These are phyloP conservation scores for Neopestalotiopsis clavispora DNA, from an alignment of 2,329 filamentous ascomycete genomes.

Conservation along the genomic window DNA sequence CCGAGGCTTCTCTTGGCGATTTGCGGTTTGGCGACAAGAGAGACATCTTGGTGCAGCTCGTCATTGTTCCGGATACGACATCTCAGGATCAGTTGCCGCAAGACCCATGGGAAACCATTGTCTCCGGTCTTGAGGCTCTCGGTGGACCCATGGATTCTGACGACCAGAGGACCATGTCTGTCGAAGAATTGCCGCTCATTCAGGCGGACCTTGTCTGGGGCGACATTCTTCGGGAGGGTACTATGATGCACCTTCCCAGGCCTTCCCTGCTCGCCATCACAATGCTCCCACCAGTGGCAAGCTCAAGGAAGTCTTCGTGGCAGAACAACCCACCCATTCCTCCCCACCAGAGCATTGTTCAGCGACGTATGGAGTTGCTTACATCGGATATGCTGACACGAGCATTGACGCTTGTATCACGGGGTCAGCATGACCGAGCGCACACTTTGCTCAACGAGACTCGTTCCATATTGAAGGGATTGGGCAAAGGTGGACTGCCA, in stretches of 20 bases:
- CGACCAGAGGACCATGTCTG: constrained; percentile 79
- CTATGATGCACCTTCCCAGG: constrained; percentile 81
- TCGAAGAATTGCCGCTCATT: constrained; percentile 93
- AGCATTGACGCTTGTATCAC: constrained; percentile 86
- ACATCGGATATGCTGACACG: constrained; percentile 98
- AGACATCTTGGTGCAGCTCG: constrained; percentile 92
- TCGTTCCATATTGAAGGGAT: constrained; percentile 90
- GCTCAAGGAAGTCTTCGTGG: constrained; percentile 69
- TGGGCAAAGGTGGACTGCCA: constrained; percentile 92
- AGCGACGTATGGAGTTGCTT: constrained; percentile 94
- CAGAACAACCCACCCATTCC: constrained; percentile 80
- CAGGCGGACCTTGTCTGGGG: constrained; percentile 94
- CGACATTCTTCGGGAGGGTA: constrained; percentile 89
- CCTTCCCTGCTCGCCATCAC: constrained; percentile 94
- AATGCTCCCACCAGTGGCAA: constrained; percentile 76
- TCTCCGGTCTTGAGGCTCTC: constrained; percentile 91
- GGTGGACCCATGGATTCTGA: constrained; percentile 87
- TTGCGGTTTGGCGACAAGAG: constrained; percentile 92
- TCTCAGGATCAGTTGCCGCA: constrained; percentile 85
- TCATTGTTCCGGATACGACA: constrained; percentile 85
- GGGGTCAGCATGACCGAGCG: constrained; percentile 91
- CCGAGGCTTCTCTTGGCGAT: constrained; percentile 90
- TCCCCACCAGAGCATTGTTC: constrained; percentile 92
- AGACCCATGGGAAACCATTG: constrained; percentile 96
- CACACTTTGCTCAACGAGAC: constrained; percentile 93